Base-by-base conservation (phyloP, 2,329 filamentous ascomycete species). In the Hymenoscyphus occultus region DNA sequence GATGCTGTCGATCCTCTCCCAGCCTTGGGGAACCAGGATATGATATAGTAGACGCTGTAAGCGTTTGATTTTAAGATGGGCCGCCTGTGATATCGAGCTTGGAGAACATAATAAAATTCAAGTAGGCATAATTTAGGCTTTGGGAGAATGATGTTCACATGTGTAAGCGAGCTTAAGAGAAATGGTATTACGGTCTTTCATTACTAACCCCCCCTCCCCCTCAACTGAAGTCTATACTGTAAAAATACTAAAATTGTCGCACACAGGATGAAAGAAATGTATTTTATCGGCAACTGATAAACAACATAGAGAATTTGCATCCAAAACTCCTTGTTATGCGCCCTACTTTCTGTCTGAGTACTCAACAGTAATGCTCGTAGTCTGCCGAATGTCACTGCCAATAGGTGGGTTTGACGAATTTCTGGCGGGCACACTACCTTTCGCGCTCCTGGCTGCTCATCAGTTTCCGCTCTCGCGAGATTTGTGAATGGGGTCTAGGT, bases 341-440 rank as follows among this genome's bases (percentile, higher is more conserved):
- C 22, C 22, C 54, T 56, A 1, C 22, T 56, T 28, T 56, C 54
- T 56, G 54, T 56, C 54, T 13, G 54, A 56, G 54, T 56, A 56
- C 31, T 56, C 54, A 35, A 56, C 31, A 56, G 54, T 35, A 35
- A 56, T 56, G 14, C 54, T 56, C 54, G 54, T 56, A 56, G 54
- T 56, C 54, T 56, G 54, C 31, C 54, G 54, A 56, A 56, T 56
- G 31, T 56, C 22, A 56, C 54, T 28, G 54, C 54, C 19, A 28
- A 13, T n/a, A 28, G 22, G 54, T 56, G 19, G 31, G 22, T 32
- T 56, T 45, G 42, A 45, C 42, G 42, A 45, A 3, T 56, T n/a
- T 56, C 54, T 56, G 14, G 54, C 54, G 22, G 54, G 19, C 22
- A 56, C 54, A 56, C 31, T 56, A 56, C 14, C 54, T 22, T 35